Evolutionary conservation across 1,284 basidiomycete genomes (phyloP).

Genomic region (Tylopilus microsporus): DNA sequence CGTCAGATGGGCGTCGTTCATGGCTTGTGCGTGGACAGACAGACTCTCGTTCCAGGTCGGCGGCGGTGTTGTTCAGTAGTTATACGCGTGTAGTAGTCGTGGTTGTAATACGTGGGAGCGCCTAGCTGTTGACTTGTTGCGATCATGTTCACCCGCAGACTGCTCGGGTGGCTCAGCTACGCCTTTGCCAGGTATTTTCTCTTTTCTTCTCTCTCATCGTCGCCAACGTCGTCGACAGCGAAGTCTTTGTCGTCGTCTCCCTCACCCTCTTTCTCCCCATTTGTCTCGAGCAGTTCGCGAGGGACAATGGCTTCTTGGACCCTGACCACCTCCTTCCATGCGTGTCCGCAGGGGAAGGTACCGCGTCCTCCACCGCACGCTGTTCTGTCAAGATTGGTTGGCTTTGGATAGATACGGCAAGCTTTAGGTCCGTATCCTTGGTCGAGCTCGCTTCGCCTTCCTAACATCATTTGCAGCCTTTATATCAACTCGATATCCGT

Average conservation of each 20-base stretch:
- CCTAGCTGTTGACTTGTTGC: not conserved
- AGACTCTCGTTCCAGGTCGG: slow-evolving; percentile 11
- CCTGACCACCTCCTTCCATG: slow-evolving; percentile 60
- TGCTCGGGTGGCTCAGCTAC: slow-evolving; percentile 71
- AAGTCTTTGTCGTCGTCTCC: slow-evolving; percentile 78
- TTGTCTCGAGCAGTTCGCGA: slow-evolving; percentile 76
- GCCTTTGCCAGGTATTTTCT: slow-evolving; percentile 63
- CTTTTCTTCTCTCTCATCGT: not conserved
- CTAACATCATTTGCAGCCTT: slow-evolving; percentile 47
- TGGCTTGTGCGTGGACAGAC: not conserved
- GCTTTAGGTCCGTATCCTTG: slow-evolving; percentile 64
- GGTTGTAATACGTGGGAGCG: slow-evolving; percentile 3
- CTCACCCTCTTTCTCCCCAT: slow-evolving; percentile 78
- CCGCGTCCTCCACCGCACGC: slow-evolving; percentile 33
- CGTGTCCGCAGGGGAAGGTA: slow-evolving; percentile 18
- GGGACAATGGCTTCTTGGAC: slow-evolving; percentile 71
- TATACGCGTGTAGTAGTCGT: too few species aligned
- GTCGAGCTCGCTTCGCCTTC: not conserved
- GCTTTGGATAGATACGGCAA: slow-evolving; percentile 80
- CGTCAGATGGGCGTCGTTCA: slow-evolving; percentile 1
- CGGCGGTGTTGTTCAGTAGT: slow-evolving; percentile 1
- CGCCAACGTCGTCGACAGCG: slow-evolving; percentile 39
- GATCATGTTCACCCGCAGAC: slow-evolving; percentile 36
- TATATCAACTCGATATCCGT: slow-evolving; percentile 85
- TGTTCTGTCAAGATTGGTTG: slow-evolving; percentile 75